These are phyloP conservation scores for Sporobolomyces phaffii DNA, from an alignment of 768 basidiomycete species.

Conservation along the genomic window DNA sequence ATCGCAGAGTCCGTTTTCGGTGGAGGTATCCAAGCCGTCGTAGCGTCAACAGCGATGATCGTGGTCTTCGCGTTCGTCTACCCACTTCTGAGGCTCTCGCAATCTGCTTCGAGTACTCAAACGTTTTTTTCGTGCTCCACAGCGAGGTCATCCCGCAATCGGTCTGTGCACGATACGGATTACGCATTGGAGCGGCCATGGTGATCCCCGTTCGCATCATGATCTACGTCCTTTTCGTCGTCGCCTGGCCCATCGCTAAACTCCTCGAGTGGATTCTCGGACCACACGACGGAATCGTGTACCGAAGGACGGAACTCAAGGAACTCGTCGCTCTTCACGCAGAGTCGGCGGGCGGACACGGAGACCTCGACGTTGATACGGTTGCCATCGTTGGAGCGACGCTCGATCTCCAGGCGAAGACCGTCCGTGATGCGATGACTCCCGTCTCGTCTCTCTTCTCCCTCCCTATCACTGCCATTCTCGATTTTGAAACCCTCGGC, in stretches of 20 bases:
- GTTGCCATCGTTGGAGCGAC: constrained; percentile 85
- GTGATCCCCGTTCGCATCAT: constrained; percentile 62
- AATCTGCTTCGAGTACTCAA: constrained; percentile 65
- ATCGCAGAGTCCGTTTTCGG: constrained; percentile 72
- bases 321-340: constrained; percentile 81
- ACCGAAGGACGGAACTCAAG: constrained; percentile 73
- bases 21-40: constrained; percentile 68
- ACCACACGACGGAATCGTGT: constrained; percentile 82
- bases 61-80: constrained; percentile 57
- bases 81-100: constrained; percentile 62
- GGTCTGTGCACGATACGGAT: constrained; percentile 81
- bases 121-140: constrained; percentile 62
- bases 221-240: constrained; percentile 60
- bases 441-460: constrained; percentile 66
- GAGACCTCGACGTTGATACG: constrained; percentile 78
- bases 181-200: constrained; percentile 68
- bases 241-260: constrained; percentile 82
- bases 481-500: constrained; percentile 73
- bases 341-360: constrained; percentile 62
- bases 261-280: constrained; percentile 71
- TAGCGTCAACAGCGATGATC: constrained; percentile 75
- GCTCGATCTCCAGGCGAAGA: constrained; percentile 77
- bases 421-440: constrained; percentile 48
- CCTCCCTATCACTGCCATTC: constrained; percentile 73
- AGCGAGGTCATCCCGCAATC: constrained; percentile 73